Base-by-base conservation (phyloP, 2,329 filamentous ascomycete species). In the Aureobasidium sp. region DNA sequence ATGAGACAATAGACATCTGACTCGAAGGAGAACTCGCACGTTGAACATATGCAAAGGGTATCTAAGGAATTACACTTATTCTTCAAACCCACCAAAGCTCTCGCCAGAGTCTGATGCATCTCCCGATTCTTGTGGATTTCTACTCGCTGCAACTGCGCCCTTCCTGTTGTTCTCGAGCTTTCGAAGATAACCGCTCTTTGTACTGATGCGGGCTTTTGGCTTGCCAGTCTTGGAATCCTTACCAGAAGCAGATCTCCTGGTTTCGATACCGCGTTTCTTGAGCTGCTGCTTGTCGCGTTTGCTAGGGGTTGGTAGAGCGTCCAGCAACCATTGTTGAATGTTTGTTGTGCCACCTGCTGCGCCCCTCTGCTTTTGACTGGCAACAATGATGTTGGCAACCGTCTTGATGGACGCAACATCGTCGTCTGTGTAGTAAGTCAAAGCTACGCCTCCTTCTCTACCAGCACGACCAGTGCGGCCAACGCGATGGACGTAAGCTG, bases 401-500 rank as follows among this genome's bases (percentile, higher is more conserved):
- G 86, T 90, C 78, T 93, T 96, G 62, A 99, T 85, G 66, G 87
- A 91, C 0, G 90, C 88, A 4, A 97, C 88, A 70, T 99, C 94
- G 64, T 97, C 94, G 73, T 94, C 91, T 0, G 93, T 97, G 75
- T 96, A 99, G 63, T 96, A 88, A 0, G 94, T 99, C 1, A 99
- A 88, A 0, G 91, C 92, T 3, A 96, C 84, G 52, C 94, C 94
- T 22, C 92, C 92, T 69, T 89, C 85, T 27, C 92, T 84, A 0
- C 94, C 94, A 0, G 92, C 94, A 25, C 94, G 84, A 0, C 93
- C 94, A 0, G 94, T 97, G 51, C 94, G 84, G 0, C 94, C 94
- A 0, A 94, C 91, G 12, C 94, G 89, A 76, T 99, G 94, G 7
- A 99, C 89, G 71, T 99, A 99, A 1, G 86, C 86, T 0, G 92